Evolutionary conservation across 768 basidiomycete genomes (phyloP).

Genomic region (Phallus indusiatus): DNA sequence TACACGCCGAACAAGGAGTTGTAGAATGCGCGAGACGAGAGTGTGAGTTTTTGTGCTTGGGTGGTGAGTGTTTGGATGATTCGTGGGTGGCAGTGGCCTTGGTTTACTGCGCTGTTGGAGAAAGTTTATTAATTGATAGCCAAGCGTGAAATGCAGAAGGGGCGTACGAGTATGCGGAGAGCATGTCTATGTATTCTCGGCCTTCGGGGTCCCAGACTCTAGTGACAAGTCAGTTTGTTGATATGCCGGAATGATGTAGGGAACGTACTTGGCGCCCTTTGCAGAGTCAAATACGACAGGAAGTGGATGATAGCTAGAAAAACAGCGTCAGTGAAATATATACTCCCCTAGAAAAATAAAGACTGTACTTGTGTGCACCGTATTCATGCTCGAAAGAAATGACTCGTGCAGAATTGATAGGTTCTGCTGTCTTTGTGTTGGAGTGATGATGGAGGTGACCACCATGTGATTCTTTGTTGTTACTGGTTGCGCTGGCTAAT

Average conservation of each 20-base stretch:
- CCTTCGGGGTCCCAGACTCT: conserved; percentile 94
- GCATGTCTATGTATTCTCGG: conserved; percentile 94
- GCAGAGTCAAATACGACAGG: conserved; percentile 92
- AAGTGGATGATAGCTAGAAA: conserved; percentile 84
- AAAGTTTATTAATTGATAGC: conserved; percentile 7
- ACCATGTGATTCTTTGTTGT: background rate
- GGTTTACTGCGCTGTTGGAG: conserved; percentile 67
- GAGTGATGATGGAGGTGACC: background rate
- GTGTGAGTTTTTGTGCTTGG: conserved; percentile 84
- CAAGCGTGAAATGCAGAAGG: background rate
- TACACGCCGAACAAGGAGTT: conserved; percentile 88
- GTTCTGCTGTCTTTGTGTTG: conserved; percentile 3
- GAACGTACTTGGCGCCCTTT: conserved; percentile 76
- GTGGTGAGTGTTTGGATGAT: conserved; percentile 73
- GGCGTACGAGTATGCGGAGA: conserved; percentile 90
- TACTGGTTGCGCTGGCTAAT: too few relatives aligned
- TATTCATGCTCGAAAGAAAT: conserved; percentile 75
- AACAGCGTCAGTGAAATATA: conserved; percentile 30
- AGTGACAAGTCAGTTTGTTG: too few relatives aligned
- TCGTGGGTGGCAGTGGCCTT: conserved; percentile 90
- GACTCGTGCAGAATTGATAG: conserved; percentile 52
- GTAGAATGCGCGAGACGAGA: conserved; percentile 95
- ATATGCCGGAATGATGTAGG: too few relatives aligned
- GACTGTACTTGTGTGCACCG: conserved; percentile 89
- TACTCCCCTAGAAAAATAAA: too few relatives aligned